Evolutionary conservation across 768 basidiomycete species (phyloP), one percentile per base, ranked within the genome.

Genomic region (Mycena venus): DNA sequence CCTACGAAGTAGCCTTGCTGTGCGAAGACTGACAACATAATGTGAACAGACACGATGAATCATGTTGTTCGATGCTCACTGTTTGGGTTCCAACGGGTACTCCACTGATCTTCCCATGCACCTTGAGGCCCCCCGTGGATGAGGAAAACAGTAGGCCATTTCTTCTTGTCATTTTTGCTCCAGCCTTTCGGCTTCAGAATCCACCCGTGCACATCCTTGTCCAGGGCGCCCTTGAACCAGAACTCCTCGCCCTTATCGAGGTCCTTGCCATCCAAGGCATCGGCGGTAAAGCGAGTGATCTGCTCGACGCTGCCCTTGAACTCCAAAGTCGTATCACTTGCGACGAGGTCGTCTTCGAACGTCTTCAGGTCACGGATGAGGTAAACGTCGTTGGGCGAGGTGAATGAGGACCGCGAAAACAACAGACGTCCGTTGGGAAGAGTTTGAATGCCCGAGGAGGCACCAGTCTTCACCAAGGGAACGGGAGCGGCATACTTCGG

Each of bases 11-110:
- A 99, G 0, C 98, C 96, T 80, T 96, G 94, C 78, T 92, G 91
- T 14, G 96, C 91, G 77, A 96, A 97, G 12, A 94, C 92, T 94
- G 69, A 8, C 42, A 32, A 34, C n/a, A n/a, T n/a, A 27, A 44
- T 19, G 47, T 61, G 10, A 60, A 42, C 34, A 31, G 56, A 40
- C 1, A 12, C 7, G n/a, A 9, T 19, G 5, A 27, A 23, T 10
- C 11, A 42, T 12, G 23, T 10, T 23, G 14, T 4, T n/a, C 32
- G 27, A 1, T 44, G n/a, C 63, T 34, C 1, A 94, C 94, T 87
- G 78, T 96, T 95, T 0, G 93, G 94, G 83, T 98, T 99, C 97
- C 97, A 98, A 66, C 96, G 87, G 32, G 91, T 97, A n/a, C 31
- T 58, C 60, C 58, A 99, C 53, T 91, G 88, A 79, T 98, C 97